Base-by-base conservation (phyloP, 371 early-diverging fungal genomes). In the Funneliformis caledonium region DNA sequence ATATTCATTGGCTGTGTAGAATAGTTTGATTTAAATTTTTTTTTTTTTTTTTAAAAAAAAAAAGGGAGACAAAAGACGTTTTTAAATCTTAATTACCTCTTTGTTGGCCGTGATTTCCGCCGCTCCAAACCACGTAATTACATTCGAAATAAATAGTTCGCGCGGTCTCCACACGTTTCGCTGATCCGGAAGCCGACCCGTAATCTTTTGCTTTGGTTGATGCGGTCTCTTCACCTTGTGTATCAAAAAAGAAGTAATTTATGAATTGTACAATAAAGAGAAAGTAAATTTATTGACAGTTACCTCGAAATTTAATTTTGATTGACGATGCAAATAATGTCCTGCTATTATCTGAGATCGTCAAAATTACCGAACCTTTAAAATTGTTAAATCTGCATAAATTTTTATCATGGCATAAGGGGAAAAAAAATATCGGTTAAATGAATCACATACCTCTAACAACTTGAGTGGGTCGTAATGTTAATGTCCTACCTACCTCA, bases 231-330 rank as follows among this genome's bases (percentile, higher is more conserved):
- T 43, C 22, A 33, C 31, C 22, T 70, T 16, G 12, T n/a, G 19
- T n/a, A 70, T 70, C 7, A 47, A 16, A 43, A 68, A 16, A 4
- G 7, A 68, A 6, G 22, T 33, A 11, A 2, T 37, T 65, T 37
- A 26, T 16, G 31, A 4, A 9, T 26, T 65, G 37, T 61, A 33
- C 10, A 64, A 65, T 65, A 2, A 12, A 31, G 31, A 31, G 33
- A 31, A 43, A 9, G 10, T n/a, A 10, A n/a, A 50, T 16, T 8
- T 52, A 73, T 48, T 31, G 22, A 52, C 12, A 8, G 16, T 7
- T 43, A 75, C 75, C 75, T 75, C 60, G 31, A 31, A 75, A 75
- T 19, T 56, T 75, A 8, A 75, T 75, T 60, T 59, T 75, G 37
- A 75, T 60, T 4, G 31, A n/a, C 26, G 59, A 75, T 52, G 43